phyloP scores from a whole-genome alignment of 352 stramenopile species.

The Pythium apleroticum region DNA sequence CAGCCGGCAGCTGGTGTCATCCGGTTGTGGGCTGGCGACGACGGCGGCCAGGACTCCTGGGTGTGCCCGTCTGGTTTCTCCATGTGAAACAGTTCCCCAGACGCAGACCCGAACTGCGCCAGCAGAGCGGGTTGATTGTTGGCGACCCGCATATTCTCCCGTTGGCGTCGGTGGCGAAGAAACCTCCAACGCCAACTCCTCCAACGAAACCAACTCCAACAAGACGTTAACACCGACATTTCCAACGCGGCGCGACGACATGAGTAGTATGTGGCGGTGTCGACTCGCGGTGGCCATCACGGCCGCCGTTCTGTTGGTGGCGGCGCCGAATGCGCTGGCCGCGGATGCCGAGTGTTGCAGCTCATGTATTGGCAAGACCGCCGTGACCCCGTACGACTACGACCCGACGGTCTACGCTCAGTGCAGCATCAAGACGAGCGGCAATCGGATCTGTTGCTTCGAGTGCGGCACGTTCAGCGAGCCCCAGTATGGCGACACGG shows the following conservation, averaged over 20 bases:
- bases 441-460: conserved; percentile 28
- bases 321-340: neutral
- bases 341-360: conserved; percentile 25
- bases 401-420: conserved; percentile 23
- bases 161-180: neutral
- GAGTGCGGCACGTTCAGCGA: conserved; percentile 24
- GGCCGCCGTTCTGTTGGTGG: neutral
- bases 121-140: neutral
- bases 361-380: conserved; percentile 29
- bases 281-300: neutral
- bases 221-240: neutral
- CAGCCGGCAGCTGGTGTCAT: conserved; percentile 22
- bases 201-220: conserved; percentile 5
- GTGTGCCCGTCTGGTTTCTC: conserved; percentile 8
- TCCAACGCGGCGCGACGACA: neutral
- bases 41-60: neutral
- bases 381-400: conserved; percentile 24
- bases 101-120: neutral
- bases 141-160: neutral
- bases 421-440: conserved; percentile 14
- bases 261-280: conserved; percentile 16
- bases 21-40: conserved; percentile 15
- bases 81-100: conserved; percentile 10
- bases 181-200: neutral
- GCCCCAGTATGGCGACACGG: conserved; percentile 21